These are phyloP conservation scores for Exophiala alcalophila DNA, from an alignment of 2,329 filamentous ascomycete species.

Conservation along the genomic window DNA sequence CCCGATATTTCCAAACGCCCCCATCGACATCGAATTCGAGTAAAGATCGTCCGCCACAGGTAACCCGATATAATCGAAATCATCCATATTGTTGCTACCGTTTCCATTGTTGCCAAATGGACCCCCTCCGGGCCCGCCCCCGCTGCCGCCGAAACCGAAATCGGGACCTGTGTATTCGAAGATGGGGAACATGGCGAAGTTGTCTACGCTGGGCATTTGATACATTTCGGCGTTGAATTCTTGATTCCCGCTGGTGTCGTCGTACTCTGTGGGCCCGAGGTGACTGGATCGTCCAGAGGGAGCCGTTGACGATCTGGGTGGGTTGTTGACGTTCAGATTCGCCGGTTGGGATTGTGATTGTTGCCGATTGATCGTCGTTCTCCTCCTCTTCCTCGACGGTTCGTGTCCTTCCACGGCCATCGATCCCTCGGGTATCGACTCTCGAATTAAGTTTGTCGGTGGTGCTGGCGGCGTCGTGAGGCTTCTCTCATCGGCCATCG, in stretches of 20 bases:
- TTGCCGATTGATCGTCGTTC: background rate
- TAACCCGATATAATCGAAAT: slow-evolving; percentile 1
- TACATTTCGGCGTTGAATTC: slow-evolving; percentile 4
- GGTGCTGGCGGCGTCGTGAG: too few relatives aligned
- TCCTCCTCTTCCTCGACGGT: slow-evolving; percentile 4
- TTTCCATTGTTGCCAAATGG: too few relatives aligned
- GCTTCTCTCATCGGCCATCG: too few relatives aligned
- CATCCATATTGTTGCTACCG: background rate
- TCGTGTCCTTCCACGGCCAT: background rate
- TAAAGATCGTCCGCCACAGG: slow-evolving; percentile 9
- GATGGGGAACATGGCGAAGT: slow-evolving; percentile 1
- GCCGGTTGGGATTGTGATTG: background rate
- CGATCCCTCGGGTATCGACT: too few relatives aligned
- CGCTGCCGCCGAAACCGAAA: background rate
- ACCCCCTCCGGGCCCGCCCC: too few relatives aligned
- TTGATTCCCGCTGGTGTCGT: background rate
- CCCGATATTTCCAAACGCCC: slow-evolving; percentile 12
- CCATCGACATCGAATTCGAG: slow-evolving; percentile 1
- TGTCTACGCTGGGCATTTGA: slow-evolving; percentile 3
- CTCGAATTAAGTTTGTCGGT: too few relatives aligned
- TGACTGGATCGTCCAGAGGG: too few relatives aligned
- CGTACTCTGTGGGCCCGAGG: too few relatives aligned
- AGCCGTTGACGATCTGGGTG: background rate
- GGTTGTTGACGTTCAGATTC: too few relatives aligned
- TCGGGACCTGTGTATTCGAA: slow-evolving; percentile 10